Conservation (phyloP, 371 early-diverging fungal species). For the Mucor plumbeus region DNA sequence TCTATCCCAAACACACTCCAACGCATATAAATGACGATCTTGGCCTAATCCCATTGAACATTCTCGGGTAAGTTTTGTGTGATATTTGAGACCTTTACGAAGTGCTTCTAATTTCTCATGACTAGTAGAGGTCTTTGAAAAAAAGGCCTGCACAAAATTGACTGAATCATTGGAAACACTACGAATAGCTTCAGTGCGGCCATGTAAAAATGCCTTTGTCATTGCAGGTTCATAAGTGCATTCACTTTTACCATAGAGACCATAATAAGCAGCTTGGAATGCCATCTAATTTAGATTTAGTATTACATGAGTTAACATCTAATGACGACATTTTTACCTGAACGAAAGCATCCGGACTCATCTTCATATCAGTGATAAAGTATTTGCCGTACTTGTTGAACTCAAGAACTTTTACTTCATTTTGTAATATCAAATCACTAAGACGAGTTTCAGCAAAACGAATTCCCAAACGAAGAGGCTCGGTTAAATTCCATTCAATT, state of each 20-base stretch:
- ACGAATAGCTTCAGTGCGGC: conserved; percentile 91
- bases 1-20: conserved; percentile 63
- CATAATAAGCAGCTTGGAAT: conserved; percentile 91
- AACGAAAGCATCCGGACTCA: conserved; percentile 81
- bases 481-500: conserved; percentile 61
- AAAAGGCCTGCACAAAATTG: conserved; percentile 79
- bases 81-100: conserved; percentile 68
- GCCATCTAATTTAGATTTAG: conserved; percentile 70
- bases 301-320: not conserved
- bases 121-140: conserved; percentile 43
- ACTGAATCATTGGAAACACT: conserved; percentile 74
- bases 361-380: conserved; percentile 70
- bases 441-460: conserved; percentile 62
- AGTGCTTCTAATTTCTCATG: conserved; percentile 58
- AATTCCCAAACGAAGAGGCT: conserved; percentile 48
- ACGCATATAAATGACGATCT: conserved; percentile 87
- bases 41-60: conserved; percentile 81
- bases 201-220: conserved; percentile 81
- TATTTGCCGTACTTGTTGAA: conserved; percentile 74
- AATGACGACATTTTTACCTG: conserved; percentile 48
- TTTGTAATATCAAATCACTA: conserved; percentile 60
- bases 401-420: conserved; percentile 69
- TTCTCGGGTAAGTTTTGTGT: conserved; percentile 74
- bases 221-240: conserved; percentile 90
- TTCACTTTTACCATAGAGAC: conserved; percentile 73